Evolutionary conservation across 1,139 yeast genomes (phyloP), one percentile per base, ranked within the genome.

Genomic region (Yamadazyma mexicana): DNA sequence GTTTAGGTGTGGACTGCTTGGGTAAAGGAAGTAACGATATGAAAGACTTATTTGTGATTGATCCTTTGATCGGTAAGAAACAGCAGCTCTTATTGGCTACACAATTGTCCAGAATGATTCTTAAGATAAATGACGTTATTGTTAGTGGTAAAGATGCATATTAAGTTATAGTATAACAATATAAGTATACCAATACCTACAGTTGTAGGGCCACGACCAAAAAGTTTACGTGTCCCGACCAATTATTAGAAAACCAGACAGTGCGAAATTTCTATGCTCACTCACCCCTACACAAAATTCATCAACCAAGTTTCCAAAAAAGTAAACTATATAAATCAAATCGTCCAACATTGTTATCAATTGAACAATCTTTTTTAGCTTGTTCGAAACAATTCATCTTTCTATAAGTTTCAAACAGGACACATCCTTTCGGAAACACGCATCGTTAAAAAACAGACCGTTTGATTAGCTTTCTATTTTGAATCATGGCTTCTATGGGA

Each of bases 21-120:
- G 95, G 95, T 48, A 77, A 77, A 52, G 95, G 95, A 38, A 80
- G 87, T 41, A 83, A 80, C 57, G 87, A 94, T 62, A 92, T 94
- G 98, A 86, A 83, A 61, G 91, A 89, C 54, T 74, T 87, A 56
- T 94, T 92, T 63, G 96, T 94, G 39, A 88, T 94, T 54, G 99
- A 94, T 64, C 98, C 98, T 41, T 80, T 88, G 62, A 89, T 92
- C 55, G 97, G 98, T 55, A 92, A 92, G 75, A 88, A 88, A 62
- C 98, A 94, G 64, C 99, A 94, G 66, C 77, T 92, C 50, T 71
- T 88, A 59, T 76, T 94, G 62, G 98, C 98, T 35, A 92, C 98
- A 5, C 98, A 92, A 69, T 76, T 92, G 61, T 89, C 98, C 43
- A 79, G 98, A 70, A 94, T 92, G 98, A 89, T 94, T 48, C 77